Base-by-base conservation (phyloP, 345 rosid species). In the Lepidium didymum region DNA sequence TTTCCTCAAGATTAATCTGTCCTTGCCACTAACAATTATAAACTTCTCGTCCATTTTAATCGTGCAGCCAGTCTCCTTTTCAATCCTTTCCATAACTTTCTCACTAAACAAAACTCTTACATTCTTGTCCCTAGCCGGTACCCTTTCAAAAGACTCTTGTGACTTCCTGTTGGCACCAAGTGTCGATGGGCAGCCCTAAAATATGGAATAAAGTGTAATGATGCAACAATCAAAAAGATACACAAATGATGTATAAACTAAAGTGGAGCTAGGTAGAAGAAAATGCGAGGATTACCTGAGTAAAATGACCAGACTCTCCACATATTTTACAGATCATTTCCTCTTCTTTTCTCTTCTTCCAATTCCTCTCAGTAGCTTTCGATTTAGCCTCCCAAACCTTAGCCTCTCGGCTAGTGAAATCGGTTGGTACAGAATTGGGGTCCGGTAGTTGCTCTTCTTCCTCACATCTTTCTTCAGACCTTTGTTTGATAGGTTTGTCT, bases 361-460 rank as follows among this genome's bases (percentile, higher is more conserved):
- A 94, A 56, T 86, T 94, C 77, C 99, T 82, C 83, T 94, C 99
- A 11, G 96, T 94, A 49, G 99, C 99, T 78, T 89, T 94, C 3
- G 99, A 94, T 62, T 94, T 94, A 52, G 99, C 99, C 74, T 94
- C 97, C 99, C 99, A 94, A 64, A 91, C 89, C 83, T 94, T 94
- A 21, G 99, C 97, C 62, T 94, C 99, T 23, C 99, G 84, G 77
- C 99, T 94, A 16, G 96, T 94, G 70, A 94, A 94, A 78, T 89
- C 99, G 0, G 99, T 94, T 1, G 99, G 99, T 9, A 94, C 99
- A 34, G 99, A 96, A 77, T 94, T 86, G 1, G 93, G 97, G 74
- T 94, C 97, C 12, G 81, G 93, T 23, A 80, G 90, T 67, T 27
- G 60, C 67, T 85, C 96, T 74, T 89, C 96, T 78, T 87, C 96